Evolutionary conservation across 1,139 yeast genomes (phyloP).

Genomic region (Debaryomyces nepalensis): DNA sequence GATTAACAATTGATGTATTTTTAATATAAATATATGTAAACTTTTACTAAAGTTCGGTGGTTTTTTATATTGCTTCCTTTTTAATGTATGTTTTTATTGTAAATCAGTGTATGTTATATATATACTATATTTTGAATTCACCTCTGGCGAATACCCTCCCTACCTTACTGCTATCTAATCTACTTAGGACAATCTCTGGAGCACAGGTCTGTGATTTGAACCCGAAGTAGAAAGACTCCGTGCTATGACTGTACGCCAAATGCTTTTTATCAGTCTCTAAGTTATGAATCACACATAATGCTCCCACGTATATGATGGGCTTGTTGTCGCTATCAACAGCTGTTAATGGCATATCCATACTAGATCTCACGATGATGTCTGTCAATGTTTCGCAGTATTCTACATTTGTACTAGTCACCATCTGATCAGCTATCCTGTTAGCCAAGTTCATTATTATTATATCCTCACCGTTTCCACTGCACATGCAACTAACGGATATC

Average conservation of each 20-base stretch:
- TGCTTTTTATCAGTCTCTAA: constrained; percentile 16
- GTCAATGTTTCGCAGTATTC: constrained; percentile 4
- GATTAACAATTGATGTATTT: constrained; percentile 15
- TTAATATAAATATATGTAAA: constrained; percentile 13
- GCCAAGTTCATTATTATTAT: constrained; percentile 50
- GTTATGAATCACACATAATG: constrained; percentile 29
- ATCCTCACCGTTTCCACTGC: constrained; percentile 64
- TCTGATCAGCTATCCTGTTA: constrained; percentile 25
- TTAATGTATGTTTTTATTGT: constrained; percentile 14
- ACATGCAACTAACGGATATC: constrained; percentile 41
- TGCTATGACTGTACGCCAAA: constrained; percentile 47
- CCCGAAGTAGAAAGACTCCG: constrained; percentile 51
- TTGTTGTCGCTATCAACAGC: constrained; percentile 13
- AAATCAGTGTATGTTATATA: too few species aligned
- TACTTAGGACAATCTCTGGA: constrained; percentile 36
- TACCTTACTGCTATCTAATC: constrained; percentile 21
- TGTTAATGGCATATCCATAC: constrained; percentile 10
- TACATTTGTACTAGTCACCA: constrained; percentile 9
- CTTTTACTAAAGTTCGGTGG: constrained; percentile 14
- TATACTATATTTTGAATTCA: constrained; percentile 30
- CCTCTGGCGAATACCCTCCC: constrained; percentile 39
- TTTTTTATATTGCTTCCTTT: constrained; percentile 17
- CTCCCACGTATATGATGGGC: constrained; percentile 37
- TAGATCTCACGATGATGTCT: constrained; percentile 3
- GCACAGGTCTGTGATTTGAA: constrained; percentile 21